Percentiles rank a stretch among this genome's conserved stretches.
phyloP scores from a whole-genome alignment of 176 grass and related monocot species.

The Oropetium thomaeum region DNA sequence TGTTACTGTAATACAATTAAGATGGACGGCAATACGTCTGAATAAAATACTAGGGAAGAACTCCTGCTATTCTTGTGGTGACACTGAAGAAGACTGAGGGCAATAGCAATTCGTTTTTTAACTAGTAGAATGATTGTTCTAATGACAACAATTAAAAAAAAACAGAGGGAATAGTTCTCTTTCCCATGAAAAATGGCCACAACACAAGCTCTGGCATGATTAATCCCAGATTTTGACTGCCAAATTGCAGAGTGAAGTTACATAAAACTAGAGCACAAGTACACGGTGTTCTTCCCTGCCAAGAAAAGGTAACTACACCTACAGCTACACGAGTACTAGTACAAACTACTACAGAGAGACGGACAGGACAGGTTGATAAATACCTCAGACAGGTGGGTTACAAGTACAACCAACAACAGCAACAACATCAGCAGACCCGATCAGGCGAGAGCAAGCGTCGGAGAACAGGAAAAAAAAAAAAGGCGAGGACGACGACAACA shows the following conservation, averaged over 20 bases:
- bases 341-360: not conserved
- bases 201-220: not conserved
- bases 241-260: not conserved
- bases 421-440: conserved; percentile 14
- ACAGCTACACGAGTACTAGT: not conserved
- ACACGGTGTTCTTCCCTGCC: conserved; percentile 15
- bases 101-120: no score
- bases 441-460: not conserved
- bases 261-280: conserved; percentile 1
- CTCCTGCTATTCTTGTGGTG: not conserved
- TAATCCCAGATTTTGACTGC: not conserved
- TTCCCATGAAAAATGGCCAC: not conserved
- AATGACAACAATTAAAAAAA: no score
- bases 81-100: no score
- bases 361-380: no score
- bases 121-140: no score
- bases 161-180: no score
- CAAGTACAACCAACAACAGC: conserved; percentile 3
- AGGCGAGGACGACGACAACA: conserved; percentile 24
- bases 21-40: not conserved
- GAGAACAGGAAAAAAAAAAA: not conserved
- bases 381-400: not conserved
- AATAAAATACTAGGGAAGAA: conserved; percentile 21
- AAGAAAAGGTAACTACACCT: not conserved
- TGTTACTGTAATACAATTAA: not conserved